Base-by-base conservation (phyloP, 192 early-diverging fungal genomes). In the Phlyctochytrium arcticum region DNA sequence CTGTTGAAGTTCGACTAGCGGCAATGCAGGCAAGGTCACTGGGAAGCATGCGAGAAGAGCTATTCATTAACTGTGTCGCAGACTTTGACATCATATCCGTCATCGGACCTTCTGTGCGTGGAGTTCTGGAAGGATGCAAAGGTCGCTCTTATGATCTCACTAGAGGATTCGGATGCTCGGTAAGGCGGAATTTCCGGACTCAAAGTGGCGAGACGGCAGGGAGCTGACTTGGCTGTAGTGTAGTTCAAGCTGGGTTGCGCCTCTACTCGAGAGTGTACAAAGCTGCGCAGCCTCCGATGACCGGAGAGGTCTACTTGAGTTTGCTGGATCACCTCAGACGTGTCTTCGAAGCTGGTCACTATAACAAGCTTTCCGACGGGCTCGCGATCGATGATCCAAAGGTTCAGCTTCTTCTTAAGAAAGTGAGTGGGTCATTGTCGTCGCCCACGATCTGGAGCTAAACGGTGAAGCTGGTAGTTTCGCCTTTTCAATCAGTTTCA, bases 91-190 rank as follows among this genome's bases (percentile, higher is more conserved):
- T 62, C 72, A 9, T 64, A 77, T 36, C 72, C 81, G 32, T 57
- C 69, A 15, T 68, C 48, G 15, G 81, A 83, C 65, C 62, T 83
- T 10, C 44, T 77, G 9, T 74, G 74, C 8, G 75, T 67, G 19
- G 81, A 83, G 51, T 78, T 83, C 60, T 83, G 81, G 81, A 42
- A 36, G 7, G 74, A 76, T 6, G 61, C 81, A n/a, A 71, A 70
- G 54, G 21, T 17, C 1, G 66, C 59, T 5, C 54, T 83, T 12
- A 69, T 75, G 23, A 37, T 47, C 3, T 67, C 71, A 6, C 29
- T 83, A 27, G 17, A 50, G 17, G 81, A 83, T 59, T 26, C 63
- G 1, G 81, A 83, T 65, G 31, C 53, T 6, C 44, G 71, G 77
- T 78, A 35, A 24, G 60, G 50, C 30, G 46, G 21, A 17, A 29